These are phyloP conservation scores for Rhodocollybia butyracea DNA, from an alignment of 768 basidiomycete genomes.

Conservation along the genomic window DNA sequence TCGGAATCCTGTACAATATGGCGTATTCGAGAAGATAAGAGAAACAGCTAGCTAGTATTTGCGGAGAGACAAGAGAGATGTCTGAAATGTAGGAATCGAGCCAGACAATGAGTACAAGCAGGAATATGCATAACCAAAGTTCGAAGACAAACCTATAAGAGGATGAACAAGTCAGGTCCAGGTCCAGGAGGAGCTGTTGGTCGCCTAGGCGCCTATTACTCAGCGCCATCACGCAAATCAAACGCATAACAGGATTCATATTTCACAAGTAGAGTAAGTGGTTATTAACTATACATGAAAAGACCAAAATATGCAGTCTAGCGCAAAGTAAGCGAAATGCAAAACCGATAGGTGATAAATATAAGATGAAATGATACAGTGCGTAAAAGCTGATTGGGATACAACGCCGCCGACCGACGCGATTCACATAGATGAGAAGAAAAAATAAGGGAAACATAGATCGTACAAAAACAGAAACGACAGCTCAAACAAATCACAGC, in stretches of 20 bases:
- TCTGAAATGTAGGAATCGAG: background rate
- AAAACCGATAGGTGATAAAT: slow-evolving; percentile 3
- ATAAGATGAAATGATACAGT: slow-evolving; percentile 5
- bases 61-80: slow-evolving; percentile 6
- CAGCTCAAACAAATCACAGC: slow-evolving; percentile 33
- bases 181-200: too few relatives aligned
- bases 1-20: background rate
- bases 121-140: background rate
- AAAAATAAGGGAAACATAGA: slow-evolving; percentile 11
- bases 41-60: background rate
- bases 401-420: slow-evolving; percentile 17
- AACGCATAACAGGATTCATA: too few relatives aligned
- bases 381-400: slow-evolving; percentile 2
- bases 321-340: slow-evolving; percentile 1
- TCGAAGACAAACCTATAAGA: background rate
- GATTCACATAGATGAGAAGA: slow-evolving; percentile 11
- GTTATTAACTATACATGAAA: too few relatives aligned
- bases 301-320: slow-evolving; percentile 2
- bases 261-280: too few relatives aligned
- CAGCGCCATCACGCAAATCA: too few relatives aligned
- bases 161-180: too few relatives aligned
- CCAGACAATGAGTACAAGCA: background rate
- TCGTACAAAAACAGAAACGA: slow-evolving; percentile 11
- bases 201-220: too few relatives aligned
- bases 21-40: slow-evolving; percentile 1